Evolutionary conservation across 768 basidiomycete genomes (phyloP), one percentile per base, ranked within the genome.

Genomic region (Termitomyces sp.): DNA sequence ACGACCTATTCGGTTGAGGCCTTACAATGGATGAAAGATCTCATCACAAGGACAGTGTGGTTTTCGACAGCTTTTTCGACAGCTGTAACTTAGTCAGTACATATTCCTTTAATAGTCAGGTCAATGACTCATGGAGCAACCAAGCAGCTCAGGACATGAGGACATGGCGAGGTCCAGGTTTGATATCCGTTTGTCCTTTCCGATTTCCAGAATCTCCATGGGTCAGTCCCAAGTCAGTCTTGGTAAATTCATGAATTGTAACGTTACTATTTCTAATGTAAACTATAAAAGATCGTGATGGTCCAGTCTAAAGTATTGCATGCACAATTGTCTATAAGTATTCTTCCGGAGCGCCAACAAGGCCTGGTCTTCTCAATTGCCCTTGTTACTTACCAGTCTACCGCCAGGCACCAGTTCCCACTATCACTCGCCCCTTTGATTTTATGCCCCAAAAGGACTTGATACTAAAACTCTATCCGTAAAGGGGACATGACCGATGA

Each of bases 391-490:
- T 52, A 57, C 61, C 59, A 56, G 28, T 49, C 52, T 42, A 28
- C 57, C 61, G 57, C 64, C 66, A 68, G 67, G 69, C 65, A 72
- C 68, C 47, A 47, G 48, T 70, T 75, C 71, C 63, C 74, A 73
- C 67, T 66, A 56, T 61, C 56, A 56, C 39, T 52, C 59, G 66
- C 59, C 65, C 72, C 73, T 73, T 73, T 67, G 66, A 62, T 64
- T 54, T 27, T 54, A 49, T 48, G 45, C 70, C 64, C 68, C 69
- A 68, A 66, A 59, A 58, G 52, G 57, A 59, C 54, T 61, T 64
- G 70, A 73, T 73, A 70, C 72, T 76, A 79, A 79, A 79, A 78
- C 76, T 77, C 73, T 79, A 74, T 72, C 70, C 70, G 69, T 66
- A 70, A 70, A 68, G 67, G 52, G 58, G 60, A 62, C 65, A 66